phyloP scores from a whole-genome alignment of 805 yeast species.

The Candida jianshihensis region DNA sequence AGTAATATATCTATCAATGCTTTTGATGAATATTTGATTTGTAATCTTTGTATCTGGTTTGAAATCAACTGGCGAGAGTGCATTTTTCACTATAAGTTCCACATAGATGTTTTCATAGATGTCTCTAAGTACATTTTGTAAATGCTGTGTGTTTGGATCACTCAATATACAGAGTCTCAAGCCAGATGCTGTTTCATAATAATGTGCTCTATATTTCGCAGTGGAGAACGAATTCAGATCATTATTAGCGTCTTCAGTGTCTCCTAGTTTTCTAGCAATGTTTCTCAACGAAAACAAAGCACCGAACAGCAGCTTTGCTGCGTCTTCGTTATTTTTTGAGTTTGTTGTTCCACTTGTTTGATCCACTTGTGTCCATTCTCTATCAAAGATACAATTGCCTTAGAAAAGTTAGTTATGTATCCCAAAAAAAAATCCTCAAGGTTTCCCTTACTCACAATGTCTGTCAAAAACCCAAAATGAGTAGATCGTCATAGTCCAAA shows the following conservation, averaged over 20 bases:
- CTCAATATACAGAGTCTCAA: constrained; percentile 69
- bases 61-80: constrained; percentile 54
- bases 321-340: constrained; percentile 54
- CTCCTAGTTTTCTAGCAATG: constrained; percentile 51
- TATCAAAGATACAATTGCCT: constrained; percentile 70
- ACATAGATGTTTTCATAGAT: constrained; percentile 56
- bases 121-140: constrained; percentile 48
- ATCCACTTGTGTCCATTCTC: constrained; percentile 53
- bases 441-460: constrained; percentile 51
- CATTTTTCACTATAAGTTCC: constrained; percentile 55
- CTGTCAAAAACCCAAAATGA: constrained; percentile 89
- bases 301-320: constrained; percentile 81
- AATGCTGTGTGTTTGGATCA: constrained; percentile 51
- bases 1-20: constrained; percentile 25
- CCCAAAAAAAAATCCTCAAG: background rate
- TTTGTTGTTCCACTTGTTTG: constrained; percentile 34
- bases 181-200: constrained; percentile 72
- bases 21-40: constrained; percentile 48
- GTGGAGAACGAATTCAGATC: constrained; percentile 55
- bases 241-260: constrained; percentile 25
- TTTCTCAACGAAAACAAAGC: constrained; percentile 73
- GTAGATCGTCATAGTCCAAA: constrained; percentile 56
- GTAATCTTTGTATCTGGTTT: constrained; percentile 42
- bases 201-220: constrained; percentile 72
- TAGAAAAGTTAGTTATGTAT: background rate